Evolutionary conservation across 495 filamentous ascomycete genomes (phyloP).

Genomic region (Sporormia fimetaria): DNA sequence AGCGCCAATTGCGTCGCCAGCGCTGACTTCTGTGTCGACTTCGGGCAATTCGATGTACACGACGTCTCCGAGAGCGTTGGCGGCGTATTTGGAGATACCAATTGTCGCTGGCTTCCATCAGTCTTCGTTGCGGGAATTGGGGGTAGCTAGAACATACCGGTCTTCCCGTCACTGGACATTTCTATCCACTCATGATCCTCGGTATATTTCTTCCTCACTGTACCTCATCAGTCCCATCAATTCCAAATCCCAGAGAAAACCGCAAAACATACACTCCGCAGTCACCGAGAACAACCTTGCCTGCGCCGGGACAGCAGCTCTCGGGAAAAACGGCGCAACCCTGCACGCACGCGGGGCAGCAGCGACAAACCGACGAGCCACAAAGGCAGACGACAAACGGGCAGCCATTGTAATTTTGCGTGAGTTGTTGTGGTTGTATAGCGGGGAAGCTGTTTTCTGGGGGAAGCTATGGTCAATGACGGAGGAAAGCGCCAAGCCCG

Average conservation of each 20-base stretch:
- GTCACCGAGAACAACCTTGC: constrained; percentile 2
- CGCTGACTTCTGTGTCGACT: constrained; percentile 46
- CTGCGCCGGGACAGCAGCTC: no score
- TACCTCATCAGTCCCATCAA: constrained; percentile 1
- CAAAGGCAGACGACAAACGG: no score
- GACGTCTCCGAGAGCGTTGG: constrained; percentile 83
- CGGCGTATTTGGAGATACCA: constrained; percentile 85
- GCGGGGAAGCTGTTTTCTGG: neutral
- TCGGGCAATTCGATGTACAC: constrained; percentile 90
- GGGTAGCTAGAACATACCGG: constrained; percentile 33
- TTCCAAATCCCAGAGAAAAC: neutral
- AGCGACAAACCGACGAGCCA: no score
- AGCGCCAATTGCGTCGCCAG: constrained; percentile 75
- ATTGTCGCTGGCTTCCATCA: constrained; percentile 47
- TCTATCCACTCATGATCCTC: constrained; percentile 98
- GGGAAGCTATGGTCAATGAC: constrained; percentile 2
- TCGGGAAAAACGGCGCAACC: no score
- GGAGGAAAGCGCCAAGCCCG: no score
- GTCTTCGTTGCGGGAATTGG: neutral
- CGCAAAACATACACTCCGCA: no score
- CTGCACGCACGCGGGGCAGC: no score
- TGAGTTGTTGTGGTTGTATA: neutral
- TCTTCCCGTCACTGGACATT: constrained; percentile 60
- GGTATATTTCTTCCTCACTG: constrained; percentile 67
- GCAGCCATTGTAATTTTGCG: no score